phyloP scores from a whole-genome alignment of 768 basidiomycete genomes.

The Dioszegia crocea region DNA sequence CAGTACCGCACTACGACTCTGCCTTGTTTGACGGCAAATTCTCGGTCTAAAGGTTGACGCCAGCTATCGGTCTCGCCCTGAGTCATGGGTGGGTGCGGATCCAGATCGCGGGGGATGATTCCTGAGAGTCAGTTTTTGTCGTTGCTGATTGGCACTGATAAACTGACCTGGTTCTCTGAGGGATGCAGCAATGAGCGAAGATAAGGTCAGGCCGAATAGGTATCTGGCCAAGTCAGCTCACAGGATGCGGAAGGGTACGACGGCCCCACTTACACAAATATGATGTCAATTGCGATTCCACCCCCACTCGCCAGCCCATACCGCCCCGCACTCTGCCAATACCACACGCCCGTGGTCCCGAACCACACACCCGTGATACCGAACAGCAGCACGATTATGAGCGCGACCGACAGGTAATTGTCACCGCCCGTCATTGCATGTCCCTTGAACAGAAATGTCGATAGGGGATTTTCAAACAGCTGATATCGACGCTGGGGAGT shows the following conservation, averaged over 20 bases:
- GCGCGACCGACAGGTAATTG: slow-evolving; percentile 73
- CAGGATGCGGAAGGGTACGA: neutral
- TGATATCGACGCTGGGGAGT: slow-evolving; percentile 23
- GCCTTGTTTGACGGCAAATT: slow-evolving; percentile 72
- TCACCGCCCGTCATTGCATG: slow-evolving; percentile 79
- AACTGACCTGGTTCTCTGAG: slow-evolving; percentile 38
- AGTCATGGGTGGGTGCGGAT: slow-evolving; percentile 76
- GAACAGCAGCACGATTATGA: slow-evolving; percentile 60
- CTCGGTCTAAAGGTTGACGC: slow-evolving; percentile 62
- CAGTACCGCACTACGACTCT: slow-evolving; percentile 93
- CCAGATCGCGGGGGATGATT: slow-evolving; percentile 80
- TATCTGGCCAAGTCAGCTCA: slow-evolving; percentile 23
- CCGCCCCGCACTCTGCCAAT: slow-evolving; percentile 66
- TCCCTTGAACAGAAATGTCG: slow-evolving; percentile 65
- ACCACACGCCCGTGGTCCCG: slow-evolving; percentile 79
- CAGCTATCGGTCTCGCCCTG: slow-evolving; percentile 52
- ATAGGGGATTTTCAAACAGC: slow-evolving; percentile 29
- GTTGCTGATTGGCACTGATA: neutral
- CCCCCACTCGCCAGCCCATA: slow-evolving; percentile 63
- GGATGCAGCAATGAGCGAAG: slow-evolving; percentile 35
- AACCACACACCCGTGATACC: slow-evolving; percentile 77
- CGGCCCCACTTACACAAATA: slow-evolving; percentile 54
- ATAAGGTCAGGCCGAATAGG: slow-evolving; percentile 27
- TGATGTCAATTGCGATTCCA: slow-evolving; percentile 50
- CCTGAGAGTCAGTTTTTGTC: slow-evolving; percentile 71